A percentile compares a stretch with the other conserved stretches of the same genome.
Conservation (phyloP, 1,284 basidiomycete genomes). For the Mycocalia duriaeana region DNA sequence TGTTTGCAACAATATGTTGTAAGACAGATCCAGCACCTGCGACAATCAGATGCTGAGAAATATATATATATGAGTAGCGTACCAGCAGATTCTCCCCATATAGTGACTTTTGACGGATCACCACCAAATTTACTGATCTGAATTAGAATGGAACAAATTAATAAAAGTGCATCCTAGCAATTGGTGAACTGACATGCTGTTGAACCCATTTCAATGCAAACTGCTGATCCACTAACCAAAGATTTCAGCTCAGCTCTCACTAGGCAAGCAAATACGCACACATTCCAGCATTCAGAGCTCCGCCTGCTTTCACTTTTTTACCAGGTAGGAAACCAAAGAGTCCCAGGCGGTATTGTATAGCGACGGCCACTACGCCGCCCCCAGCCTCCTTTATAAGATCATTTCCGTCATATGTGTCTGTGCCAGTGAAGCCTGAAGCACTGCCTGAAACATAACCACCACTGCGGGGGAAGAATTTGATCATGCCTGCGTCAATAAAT, state of each 20-base stretch:
- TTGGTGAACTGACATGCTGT: conserved; percentile 24
- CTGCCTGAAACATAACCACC: conserved; percentile 25
- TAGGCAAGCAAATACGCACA: conserved; percentile 18
- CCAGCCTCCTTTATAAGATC: conserved; percentile 22
- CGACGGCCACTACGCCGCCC: conserved; percentile 28
- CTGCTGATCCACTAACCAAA: conserved; percentile 32
- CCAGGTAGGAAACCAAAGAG: conserved; percentile 38
- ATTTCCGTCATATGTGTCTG: conserved; percentile 11
- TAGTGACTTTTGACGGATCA: conserved; percentile 28
- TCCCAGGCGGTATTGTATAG: conserved; percentile 38
- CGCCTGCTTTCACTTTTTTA: conserved; percentile 26
- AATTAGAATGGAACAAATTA: neutral
- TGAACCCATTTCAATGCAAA: conserved; percentile 39
- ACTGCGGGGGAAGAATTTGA: conserved; percentile 11
- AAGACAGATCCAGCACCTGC: conserved; percentile 34
- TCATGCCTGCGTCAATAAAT: neutral
- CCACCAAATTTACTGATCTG: conserved; percentile 30
- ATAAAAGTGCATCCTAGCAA: neutral
- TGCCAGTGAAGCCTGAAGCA: conserved; percentile 10
- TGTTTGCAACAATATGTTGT: conserved; percentile 33
- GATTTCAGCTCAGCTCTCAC: neutral
- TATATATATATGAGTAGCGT: conserved; percentile 2
- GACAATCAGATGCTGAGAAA: conserved; percentile 5
- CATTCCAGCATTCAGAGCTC: conserved; percentile 32
- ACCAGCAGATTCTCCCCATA: conserved; percentile 34